Evolutionary conservation across 1,284 basidiomycete genomes (phyloP).

Genomic region (Coniferiporia sulphurascens): DNA sequence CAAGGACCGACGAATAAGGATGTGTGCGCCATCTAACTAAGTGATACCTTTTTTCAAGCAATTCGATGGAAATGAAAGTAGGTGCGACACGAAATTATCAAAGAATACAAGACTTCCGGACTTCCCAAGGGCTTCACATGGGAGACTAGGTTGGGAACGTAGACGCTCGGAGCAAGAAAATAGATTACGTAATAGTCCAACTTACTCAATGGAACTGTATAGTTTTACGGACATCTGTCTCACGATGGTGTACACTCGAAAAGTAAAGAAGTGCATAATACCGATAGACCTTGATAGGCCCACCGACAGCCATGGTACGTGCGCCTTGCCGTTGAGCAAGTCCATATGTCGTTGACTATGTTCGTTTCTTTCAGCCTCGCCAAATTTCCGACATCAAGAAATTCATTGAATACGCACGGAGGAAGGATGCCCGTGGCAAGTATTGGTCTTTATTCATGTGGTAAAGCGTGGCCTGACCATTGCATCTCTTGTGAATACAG

Average conservation of each 20-base stretch:
- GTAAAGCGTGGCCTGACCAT: not conserved
- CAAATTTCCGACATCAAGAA: slow-evolving; percentile 99
- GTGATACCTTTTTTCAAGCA: too few species aligned
- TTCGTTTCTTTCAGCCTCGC: slow-evolving; percentile 66
- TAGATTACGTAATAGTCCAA: too few species aligned
- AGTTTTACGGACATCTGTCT: not conserved
- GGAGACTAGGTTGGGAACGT: too few species aligned
- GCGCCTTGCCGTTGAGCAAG: not conserved
- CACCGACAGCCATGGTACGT: not conserved
- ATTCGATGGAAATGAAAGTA: too few species aligned
- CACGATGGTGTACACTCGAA: not conserved
- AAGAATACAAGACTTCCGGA: too few species aligned
- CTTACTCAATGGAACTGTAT: not conserved
- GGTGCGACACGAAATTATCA: too few species aligned
- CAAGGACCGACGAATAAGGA: too few species aligned
- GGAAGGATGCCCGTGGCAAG: slow-evolving; percentile 79
- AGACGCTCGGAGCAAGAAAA: too few species aligned
- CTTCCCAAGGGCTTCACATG: too few species aligned
- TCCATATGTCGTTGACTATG: not conserved
- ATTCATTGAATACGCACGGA: slow-evolving; percentile 95
- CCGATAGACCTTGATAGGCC: not conserved
- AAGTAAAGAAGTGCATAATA: not conserved
- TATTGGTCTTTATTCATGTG: slow-evolving; percentile 21
- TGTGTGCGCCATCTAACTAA: too few species aligned
- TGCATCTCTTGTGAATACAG: slow-evolving; percentile 37